Percentiles rank a stretch among this genome's conserved stretches.
These are phyloP conservation scores for Aspergillus pseudonomiae DNA, from an alignment of 2,329 filamentous ascomycete species.

Conservation along the genomic window DNA sequence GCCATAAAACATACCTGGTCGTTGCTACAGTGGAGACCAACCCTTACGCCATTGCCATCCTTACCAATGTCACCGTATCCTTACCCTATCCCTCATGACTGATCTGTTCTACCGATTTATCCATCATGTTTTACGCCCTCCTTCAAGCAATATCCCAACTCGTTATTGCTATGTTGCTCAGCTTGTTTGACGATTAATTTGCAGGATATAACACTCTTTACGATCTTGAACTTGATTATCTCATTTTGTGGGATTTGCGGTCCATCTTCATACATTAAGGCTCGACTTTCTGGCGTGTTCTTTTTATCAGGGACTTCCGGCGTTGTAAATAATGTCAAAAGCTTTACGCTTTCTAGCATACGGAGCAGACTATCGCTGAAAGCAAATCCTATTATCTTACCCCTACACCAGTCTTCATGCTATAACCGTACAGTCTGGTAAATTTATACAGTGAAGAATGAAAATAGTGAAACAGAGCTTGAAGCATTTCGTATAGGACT, in stretches of 20 bases:
- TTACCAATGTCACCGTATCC: neutral
- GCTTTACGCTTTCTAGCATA: conserved; percentile 1
- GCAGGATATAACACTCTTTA: conserved; percentile 2
- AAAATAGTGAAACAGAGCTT: neutral
- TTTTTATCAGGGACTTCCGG: conserved; percentile 8
- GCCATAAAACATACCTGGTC: neutral
- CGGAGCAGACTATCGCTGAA: conserved; percentile 3
- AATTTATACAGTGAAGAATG: too few species aligned
- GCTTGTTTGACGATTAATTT: neutral
- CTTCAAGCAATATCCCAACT: neutral
- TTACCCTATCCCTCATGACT: neutral
- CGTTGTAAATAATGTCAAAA: conserved; percentile 11
- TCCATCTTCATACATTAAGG: neutral
- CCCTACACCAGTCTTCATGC: neutral
- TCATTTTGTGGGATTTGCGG: neutral
- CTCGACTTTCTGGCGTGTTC: conserved; percentile 1
- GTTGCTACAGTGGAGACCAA: neutral
- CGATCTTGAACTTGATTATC: neutral
- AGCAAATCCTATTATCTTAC: conserved; percentile 3
- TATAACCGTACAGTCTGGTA: neutral
- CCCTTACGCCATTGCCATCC: neutral
- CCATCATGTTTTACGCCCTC: conserved; percentile 1
- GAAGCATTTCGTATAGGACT: neutral
- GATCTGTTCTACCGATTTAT: neutral
- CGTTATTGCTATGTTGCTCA: neutral